Conservation (phyloP, 768 basidiomycete genomes). For the Mycena rosella region DNA sequence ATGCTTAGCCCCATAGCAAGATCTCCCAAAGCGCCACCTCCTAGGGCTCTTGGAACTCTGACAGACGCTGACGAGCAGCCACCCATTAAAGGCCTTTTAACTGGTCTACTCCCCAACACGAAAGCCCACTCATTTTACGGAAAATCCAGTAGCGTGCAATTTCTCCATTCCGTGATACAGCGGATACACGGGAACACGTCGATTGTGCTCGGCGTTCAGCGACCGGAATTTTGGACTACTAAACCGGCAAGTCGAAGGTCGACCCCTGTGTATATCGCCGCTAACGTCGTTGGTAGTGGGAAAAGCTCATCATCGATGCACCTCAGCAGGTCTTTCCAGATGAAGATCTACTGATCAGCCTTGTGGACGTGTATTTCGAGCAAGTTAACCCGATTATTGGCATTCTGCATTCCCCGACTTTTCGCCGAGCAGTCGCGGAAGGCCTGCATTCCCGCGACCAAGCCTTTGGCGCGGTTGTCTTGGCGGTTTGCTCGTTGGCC, state of each 20-base stretch:
- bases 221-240: constrained; percentile 37
- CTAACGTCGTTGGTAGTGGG: constrained; percentile 49
- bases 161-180: constrained; percentile 7
- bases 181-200: constrained; percentile 5
- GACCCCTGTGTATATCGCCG: not conserved
- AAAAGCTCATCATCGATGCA: constrained; percentile 42
- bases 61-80: not conserved
- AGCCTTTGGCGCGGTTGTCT: constrained; percentile 67
- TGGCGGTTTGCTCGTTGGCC: constrained; percentile 74
- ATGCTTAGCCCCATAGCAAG: not conserved
- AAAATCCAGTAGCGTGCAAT: constrained; percentile 19
- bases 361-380: constrained; percentile 73
- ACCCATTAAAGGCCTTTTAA: constrained; percentile 23
- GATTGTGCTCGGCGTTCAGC: constrained; percentile 9
- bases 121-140: constrained; percentile 7
- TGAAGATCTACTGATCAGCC: constrained; percentile 56
- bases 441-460: constrained; percentile 48
- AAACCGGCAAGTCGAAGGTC: constrained; percentile 12
- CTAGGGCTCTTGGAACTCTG: not conserved
- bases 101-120: not conserved
- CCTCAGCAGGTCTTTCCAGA: constrained; percentile 57
- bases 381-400: constrained; percentile 65
- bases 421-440: constrained; percentile 57
- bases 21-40: not conserved
- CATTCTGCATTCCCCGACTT: constrained; percentile 75